These are phyloP conservation scores for Tulasnella sp. DNA, from an alignment of 768 basidiomycete genomes.

Conservation along the genomic window DNA sequence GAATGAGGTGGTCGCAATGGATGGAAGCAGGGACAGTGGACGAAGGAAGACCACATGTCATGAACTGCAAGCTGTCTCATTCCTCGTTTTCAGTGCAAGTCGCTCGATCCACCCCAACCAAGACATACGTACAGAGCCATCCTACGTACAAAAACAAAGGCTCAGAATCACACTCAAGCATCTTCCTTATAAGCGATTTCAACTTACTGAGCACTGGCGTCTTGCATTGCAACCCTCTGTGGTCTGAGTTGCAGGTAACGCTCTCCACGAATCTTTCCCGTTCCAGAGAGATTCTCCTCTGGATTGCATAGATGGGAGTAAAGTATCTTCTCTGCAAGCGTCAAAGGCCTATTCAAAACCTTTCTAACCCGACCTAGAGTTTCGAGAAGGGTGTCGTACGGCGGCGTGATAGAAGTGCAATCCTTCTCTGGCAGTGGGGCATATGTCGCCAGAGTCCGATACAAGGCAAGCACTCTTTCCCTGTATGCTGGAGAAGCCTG, in stretches of 20 bases:
- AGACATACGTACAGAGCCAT: slow-evolving; percentile 60
- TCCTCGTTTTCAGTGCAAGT: neutral
- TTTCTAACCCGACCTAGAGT: slow-evolving; percentile 61
- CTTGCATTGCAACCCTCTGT: slow-evolving; percentile 95
- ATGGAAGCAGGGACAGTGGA: slow-evolving; percentile 68
- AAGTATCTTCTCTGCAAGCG: slow-evolving; percentile 95
- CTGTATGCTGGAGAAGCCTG: too few relatives aligned
- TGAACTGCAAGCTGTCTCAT: slow-evolving; percentile 72
- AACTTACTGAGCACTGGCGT: slow-evolving; percentile 79
- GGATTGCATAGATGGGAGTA: slow-evolving; percentile 86
- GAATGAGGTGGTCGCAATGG: slow-evolving; percentile 97
- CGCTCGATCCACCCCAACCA: neutral
- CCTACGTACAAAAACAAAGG: slow-evolving; percentile 30
- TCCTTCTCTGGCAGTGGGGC: slow-evolving; percentile 38
- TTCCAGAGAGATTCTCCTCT: slow-evolving; percentile 50
- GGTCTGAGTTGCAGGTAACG: slow-evolving; percentile 83
- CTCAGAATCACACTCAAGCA: too few relatives aligned
- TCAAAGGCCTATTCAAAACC: slow-evolving; percentile 65
- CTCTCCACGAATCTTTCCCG: slow-evolving; percentile 68
- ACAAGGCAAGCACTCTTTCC: too few relatives aligned
- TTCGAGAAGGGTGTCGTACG: slow-evolving; percentile 57
- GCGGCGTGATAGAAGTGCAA: slow-evolving; percentile 70
- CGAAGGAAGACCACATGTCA: slow-evolving; percentile 80
- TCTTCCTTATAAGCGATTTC: too few relatives aligned
- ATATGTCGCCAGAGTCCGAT: too few relatives aligned